phyloP scores from a whole-genome alignment of 148 eudicot genomes.

The Spergularia marina region DNA sequence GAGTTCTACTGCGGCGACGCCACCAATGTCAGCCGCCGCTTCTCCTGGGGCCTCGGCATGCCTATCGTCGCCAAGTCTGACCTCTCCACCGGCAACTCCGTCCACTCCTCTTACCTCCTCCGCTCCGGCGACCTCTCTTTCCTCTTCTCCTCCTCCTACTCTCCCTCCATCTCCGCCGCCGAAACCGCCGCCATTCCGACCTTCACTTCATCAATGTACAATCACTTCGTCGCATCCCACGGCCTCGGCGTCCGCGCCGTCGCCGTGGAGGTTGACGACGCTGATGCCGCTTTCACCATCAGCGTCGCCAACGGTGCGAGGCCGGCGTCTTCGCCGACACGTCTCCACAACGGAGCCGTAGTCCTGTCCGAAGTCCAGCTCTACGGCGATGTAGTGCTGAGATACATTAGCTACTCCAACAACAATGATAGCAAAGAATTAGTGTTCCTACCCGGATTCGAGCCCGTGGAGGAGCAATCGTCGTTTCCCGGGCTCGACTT shows the following conservation, averaged over 20 bases:
- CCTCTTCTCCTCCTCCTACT: conserved; percentile 86
- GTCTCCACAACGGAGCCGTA: conserved; percentile 21
- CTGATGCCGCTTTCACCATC: conserved; percentile 41
- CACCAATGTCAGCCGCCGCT: conserved; percentile 65
- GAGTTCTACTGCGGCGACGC: conserved; percentile 88
- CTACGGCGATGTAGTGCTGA: conserved; percentile 77
- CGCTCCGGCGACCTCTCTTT: conserved; percentile 56
- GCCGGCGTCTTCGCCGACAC: conserved; percentile 38
- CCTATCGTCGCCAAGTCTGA: conserved; percentile 79
- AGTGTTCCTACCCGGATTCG: conserved; percentile 71
- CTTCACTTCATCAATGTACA: conserved; percentile 34
- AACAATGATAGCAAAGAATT: background rate
- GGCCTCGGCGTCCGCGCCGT: conserved; percentile 78
- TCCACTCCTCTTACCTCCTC: conserved; percentile 71
- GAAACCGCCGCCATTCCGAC: conserved; percentile 38
- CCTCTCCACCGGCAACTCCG: conserved; percentile 77
- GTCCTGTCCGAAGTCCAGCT: conserved; percentile 58
- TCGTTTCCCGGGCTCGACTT: conserved; percentile 54
- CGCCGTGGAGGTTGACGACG: conserved; percentile 67
- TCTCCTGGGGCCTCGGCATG: conserved; percentile 89
- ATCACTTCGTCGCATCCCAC: conserved; percentile 50
- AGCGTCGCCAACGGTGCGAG: conserved; percentile 62
- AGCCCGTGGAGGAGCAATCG: conserved; percentile 29
- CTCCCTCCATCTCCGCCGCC: conserved; percentile 41
- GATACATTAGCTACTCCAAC: conserved; percentile 55